Conservation (phyloP, 2,329 filamentous ascomycete species). For the Pestalotiopsis sp. region DNA sequence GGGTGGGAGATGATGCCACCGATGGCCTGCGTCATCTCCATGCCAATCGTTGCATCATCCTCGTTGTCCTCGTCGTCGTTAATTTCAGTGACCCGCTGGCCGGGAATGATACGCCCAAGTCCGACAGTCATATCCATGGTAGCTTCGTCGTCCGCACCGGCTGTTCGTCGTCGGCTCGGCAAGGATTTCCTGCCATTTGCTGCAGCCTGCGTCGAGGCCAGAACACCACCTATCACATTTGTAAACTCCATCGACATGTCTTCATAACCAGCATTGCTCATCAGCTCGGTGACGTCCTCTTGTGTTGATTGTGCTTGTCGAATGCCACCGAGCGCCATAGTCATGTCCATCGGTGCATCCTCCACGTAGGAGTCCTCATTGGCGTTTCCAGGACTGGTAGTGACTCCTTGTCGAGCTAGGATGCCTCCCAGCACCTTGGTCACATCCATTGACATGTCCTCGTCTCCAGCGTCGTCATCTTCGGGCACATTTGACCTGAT, state of each 20-base stretch:
- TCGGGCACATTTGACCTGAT: constrained; percentile 39
- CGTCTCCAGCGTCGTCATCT: constrained; percentile 50
- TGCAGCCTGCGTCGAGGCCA: constrained; percentile 35
- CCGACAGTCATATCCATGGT: constrained; percentile 68
- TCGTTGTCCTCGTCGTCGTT: constrained; percentile 34
- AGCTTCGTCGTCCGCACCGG: constrained; percentile 47
- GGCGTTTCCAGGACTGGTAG: constrained; percentile 23
- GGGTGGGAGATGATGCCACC: constrained; percentile 60
- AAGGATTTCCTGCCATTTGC: constrained; percentile 29
- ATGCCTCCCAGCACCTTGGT: constrained; percentile 84
- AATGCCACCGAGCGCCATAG: constrained; percentile 76
- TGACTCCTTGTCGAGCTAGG: constrained; percentile 48
- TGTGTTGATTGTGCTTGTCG: constrained; percentile 34
- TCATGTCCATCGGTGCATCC: constrained; percentile 84
- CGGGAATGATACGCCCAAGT: constrained; percentile 55
- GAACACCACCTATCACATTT: constrained; percentile 61
- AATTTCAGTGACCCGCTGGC: constrained; percentile 36
- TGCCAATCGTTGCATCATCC: constrained; percentile 53
- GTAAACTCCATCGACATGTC: constrained; percentile 83
- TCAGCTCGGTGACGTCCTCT: constrained; percentile 37
- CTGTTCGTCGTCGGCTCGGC: constrained; percentile 26
- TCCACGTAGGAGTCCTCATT: constrained; percentile 46
- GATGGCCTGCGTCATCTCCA: constrained; percentile 69
- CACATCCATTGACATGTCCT: constrained; percentile 92
- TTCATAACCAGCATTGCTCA: constrained; percentile 49